Evolutionary conservation across 106 monocot genomes (phyloP).

Genomic region (Dioscorea zingiberensis): DNA sequence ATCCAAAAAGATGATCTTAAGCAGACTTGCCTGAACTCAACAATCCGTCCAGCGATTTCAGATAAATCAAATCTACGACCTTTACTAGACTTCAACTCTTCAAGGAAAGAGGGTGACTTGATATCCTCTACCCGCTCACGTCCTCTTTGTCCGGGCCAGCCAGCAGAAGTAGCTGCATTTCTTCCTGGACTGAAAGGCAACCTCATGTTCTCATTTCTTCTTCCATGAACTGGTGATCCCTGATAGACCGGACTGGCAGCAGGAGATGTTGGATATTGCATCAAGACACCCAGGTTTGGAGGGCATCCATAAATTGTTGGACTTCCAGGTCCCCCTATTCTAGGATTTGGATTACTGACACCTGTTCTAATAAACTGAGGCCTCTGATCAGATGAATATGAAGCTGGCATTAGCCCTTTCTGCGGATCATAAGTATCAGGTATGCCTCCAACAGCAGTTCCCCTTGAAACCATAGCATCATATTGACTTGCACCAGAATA

Average conservation of each 20-base stretch:
- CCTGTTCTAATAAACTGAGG: slow-evolving; percentile 28
- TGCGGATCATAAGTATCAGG: slow-evolving; percentile 38
- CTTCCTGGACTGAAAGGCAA: slow-evolving; percentile 30
- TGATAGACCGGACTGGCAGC: slow-evolving; percentile 48
- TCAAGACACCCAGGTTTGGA: slow-evolving; percentile 29
- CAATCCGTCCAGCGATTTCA: slow-evolving; percentile 75
- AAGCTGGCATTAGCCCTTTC: slow-evolving; percentile 18
- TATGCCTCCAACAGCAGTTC: slow-evolving; percentile 21
- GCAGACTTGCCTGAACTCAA: slow-evolving; percentile 71
- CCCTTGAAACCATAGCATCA: slow-evolving; percentile 35
- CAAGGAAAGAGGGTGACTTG: slow-evolving; percentile 66
- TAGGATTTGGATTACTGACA: slow-evolving; percentile 14
- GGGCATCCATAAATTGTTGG: slow-evolving; percentile 51
- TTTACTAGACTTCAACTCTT: slow-evolving; percentile 76
- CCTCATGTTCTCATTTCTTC: slow-evolving; percentile 51
- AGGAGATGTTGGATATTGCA: slow-evolving; percentile 60
- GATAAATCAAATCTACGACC: slow-evolving; percentile 64
- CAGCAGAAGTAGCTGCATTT: slow-evolving; percentile 31
- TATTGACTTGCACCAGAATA: slow-evolving; percentile 43
- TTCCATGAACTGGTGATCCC: slow-evolving; percentile 29
- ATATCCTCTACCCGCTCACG: slow-evolving; percentile 53
- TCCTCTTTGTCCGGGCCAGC: slow-evolving; percentile 57
- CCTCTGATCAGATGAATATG: slow-evolving; percentile 42
- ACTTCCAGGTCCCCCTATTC: slow-evolving; percentile 25
- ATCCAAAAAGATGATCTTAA: not conserved